Percentiles rank a stretch among this genome's conserved stretches.
Conservation (phyloP, 495 filamentous ascomycete species). For the Penicillium robsamsonii region DNA sequence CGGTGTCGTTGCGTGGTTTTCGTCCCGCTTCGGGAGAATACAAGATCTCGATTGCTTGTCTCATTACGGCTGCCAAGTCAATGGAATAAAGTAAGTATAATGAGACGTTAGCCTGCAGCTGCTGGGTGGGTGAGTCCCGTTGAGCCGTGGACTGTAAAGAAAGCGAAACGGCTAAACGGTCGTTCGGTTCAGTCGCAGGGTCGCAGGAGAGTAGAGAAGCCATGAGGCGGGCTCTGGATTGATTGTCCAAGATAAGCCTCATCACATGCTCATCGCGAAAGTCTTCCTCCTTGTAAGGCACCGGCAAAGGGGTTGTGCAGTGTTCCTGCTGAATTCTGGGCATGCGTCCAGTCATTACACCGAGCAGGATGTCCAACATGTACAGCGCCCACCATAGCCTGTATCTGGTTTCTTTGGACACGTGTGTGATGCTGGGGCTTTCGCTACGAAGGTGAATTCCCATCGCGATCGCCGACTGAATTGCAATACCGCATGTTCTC, state of each 20-base stretch:
- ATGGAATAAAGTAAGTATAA: constrained; percentile 45
- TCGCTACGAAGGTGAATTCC: constrained; percentile 59
- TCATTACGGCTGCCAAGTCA: constrained; percentile 45
- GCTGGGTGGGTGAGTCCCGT: not conserved
- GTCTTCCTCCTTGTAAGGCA: constrained; percentile 52
- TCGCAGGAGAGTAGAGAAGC: not conserved
- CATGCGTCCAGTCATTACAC: constrained; percentile 58
- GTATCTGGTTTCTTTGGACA: constrained; percentile 42
- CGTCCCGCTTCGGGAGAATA: constrained; percentile 53
- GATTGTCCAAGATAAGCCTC: not conserved
- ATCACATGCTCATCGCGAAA: constrained; percentile 16
- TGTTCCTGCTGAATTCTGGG: constrained; percentile 49
- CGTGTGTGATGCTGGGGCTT: constrained; percentile 36
- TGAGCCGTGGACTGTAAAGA: not conserved
- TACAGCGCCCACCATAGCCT: constrained; percentile 51
- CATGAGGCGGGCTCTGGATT: not conserved
- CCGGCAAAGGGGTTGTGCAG: constrained; percentile 50
- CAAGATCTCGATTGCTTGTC: constrained; percentile 46
- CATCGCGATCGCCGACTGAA: constrained; percentile 53
- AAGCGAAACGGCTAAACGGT: not conserved
- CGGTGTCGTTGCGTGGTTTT: constrained; percentile 51
- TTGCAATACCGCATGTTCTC: constrained; percentile 46
- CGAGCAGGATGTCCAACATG: constrained; percentile 52
- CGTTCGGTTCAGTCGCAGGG: not conserved
- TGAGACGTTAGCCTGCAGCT: constrained; percentile 29